Evolutionary conservation across 208 protist species (phyloP), one percentile per base, ranked within the genome.

Genomic region (Leishmania gerbilli): DNA sequence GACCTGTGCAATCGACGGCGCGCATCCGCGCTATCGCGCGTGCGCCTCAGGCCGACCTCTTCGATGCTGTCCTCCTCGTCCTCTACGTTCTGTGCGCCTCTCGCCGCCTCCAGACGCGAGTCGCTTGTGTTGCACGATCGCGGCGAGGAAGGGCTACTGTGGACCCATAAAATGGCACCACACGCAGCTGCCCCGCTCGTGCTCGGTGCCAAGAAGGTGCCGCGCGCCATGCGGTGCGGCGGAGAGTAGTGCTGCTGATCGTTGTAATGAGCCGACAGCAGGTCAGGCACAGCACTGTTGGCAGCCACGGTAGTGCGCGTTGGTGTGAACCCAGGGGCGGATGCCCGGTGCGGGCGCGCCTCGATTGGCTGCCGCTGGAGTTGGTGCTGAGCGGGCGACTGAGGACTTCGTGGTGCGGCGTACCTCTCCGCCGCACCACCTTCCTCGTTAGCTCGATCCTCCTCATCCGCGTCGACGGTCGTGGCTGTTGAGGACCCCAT

Each of bases 261-360:
- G 40, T 49, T 21, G 19, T 3, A 27, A 77, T 62, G 64, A 13
- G 80, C 56, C 21, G 9, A 40, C 53, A 77, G 55, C 68, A 72
- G 40, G 15, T 2, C 31, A 60, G 74, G 49, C 2, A 19, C 47
- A 34, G 75, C 45, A 55, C 40, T 64, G 15, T 69, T 71, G 42
- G 68, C 76, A 19, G 56, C 45, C n/a, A 47, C 7, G 3, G 80
- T 64, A 15, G 67, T 60, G 68, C 55, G 75, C 55, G 49, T 79
- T 40, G 76, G 53, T 45, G 80, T 77, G 76, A 79, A 71, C 34
- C 45, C 47, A n/a, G 45, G n/a, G 27, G n/a, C 45, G 4, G 56
- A 49, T 24, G 56, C 0, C 19, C 24, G 74, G 42, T 65, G 68
- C 3, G 53, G 42, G 17, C 1, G 47, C 58, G 1, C 42, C 47